phyloP scores from a whole-genome alignment of 2,329 filamentous ascomycete genomes.

The Cladophialophora yegresii region DNA sequence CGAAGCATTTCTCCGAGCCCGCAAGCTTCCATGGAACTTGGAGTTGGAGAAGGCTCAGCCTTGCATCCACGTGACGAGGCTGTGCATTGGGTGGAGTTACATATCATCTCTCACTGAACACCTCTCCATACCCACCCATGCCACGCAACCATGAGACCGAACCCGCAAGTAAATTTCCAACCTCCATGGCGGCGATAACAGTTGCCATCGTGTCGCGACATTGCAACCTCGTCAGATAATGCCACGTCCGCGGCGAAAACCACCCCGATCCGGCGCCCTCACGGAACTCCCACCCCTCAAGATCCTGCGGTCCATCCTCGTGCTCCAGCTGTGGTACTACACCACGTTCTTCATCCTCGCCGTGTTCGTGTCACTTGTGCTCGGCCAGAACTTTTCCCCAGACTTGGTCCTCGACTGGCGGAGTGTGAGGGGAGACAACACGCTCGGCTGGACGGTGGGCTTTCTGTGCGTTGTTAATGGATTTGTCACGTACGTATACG shows the following conservation, averaged over 20 bases:
- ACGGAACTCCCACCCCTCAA: conserved; percentile 67
- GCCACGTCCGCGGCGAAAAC: conserved; percentile 60
- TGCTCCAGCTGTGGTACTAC: conserved; percentile 68
- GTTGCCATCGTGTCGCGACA: conserved; percentile 31
- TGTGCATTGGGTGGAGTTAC: not conserved
- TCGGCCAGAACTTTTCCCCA: conserved; percentile 60
- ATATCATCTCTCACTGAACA: not conserved
- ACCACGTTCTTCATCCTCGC: conserved; percentile 62
- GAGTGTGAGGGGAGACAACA: conserved; percentile 65
- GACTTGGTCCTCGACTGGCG: conserved; percentile 66
- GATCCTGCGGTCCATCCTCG: conserved; percentile 66
- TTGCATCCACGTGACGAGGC: not conserved
- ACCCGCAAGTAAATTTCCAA: not conserved
- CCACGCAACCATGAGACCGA: not conserved
- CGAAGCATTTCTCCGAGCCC: not conserved
- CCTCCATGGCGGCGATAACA: conserved; percentile 27
- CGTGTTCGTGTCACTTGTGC: conserved; percentile 67
- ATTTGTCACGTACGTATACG: conserved; percentile 65
- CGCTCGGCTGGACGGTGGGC: conserved; percentile 68
- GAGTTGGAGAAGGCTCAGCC: conserved; percentile 3
- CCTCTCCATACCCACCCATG: not conserved
- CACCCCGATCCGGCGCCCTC: conserved; percentile 65
- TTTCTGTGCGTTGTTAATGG: conserved; percentile 69
- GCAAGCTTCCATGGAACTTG: not conserved
- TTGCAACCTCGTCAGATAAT: conserved; percentile 44